phyloP scores from a whole-genome alignment of 2,329 filamentous ascomycete species.

The Aspergillus pseudonomiae region DNA sequence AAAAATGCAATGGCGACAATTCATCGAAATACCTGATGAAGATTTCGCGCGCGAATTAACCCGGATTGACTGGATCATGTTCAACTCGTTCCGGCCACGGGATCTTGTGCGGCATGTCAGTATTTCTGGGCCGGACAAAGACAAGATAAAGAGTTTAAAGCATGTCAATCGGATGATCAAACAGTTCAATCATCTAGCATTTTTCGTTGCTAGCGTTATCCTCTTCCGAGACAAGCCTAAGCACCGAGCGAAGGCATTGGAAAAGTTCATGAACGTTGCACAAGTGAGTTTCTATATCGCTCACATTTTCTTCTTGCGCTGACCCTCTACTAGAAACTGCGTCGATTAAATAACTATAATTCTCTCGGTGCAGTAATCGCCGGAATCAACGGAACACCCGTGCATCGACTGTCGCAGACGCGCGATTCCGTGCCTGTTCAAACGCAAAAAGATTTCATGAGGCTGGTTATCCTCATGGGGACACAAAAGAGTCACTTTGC shows the following conservation, averaged over 20 bases:
- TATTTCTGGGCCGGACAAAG: slow-evolving; percentile 57
- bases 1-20: slow-evolving; percentile 85
- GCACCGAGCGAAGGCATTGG: slow-evolving; percentile 84
- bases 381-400: slow-evolving; percentile 83
- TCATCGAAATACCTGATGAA: slow-evolving; percentile 85
- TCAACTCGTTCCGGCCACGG: slow-evolving; percentile 88
- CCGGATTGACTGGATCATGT: slow-evolving; percentile 97
- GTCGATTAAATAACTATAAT: slow-evolving; percentile 96
- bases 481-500: slow-evolving; percentile 90
- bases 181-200: slow-evolving; percentile 85
- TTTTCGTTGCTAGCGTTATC: slow-evolving; percentile 81
- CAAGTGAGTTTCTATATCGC: slow-evolving; percentile 38
- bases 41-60: slow-evolving; percentile 90
- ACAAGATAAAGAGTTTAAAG: slow-evolving; percentile 70
- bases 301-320: background rate
- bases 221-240: slow-evolving; percentile 93
- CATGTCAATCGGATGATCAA: slow-evolving; percentile 94
- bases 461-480: slow-evolving; percentile 88
- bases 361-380: slow-evolving; percentile 91
- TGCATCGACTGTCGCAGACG: slow-evolving; percentile 82
- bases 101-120: slow-evolving; percentile 92
- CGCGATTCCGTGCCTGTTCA: slow-evolving; percentile 71
- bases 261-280: slow-evolving; percentile 94
- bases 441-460: slow-evolving; percentile 80
- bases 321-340: slow-evolving; percentile 62